Base-by-base conservation (phyloP, 2,329 filamentous ascomycete species). In the Cytospora piceae region DNA sequence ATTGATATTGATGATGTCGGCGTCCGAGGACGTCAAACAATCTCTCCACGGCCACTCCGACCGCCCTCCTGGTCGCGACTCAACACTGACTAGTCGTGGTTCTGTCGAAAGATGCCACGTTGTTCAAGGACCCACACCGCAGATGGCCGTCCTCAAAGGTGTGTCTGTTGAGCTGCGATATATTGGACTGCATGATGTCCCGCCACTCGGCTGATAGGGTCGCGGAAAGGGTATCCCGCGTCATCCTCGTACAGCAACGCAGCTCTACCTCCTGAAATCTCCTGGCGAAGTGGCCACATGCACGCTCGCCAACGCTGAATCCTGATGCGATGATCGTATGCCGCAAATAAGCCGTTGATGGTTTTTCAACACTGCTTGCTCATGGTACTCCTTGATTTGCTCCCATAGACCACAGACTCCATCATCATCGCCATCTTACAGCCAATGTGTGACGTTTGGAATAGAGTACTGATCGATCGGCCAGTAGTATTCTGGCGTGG, bases 371-470 rank as follows among this genome's bases (percentile, higher is more conserved):
- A 20, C 31, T 9, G 39, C 9, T 37, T 37, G 53, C 22, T 37
- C 15, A 20, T 39, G n/a, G n/a, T 37, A 51, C 27, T 22, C 39
- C 52, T 12, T 34, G n/a, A 12, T 31, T 46, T 20, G 42, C 31
- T 51, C 9, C n/a, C 46, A 49, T n/a, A 49, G 4, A 24, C 11
- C n/a, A 49, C 5, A 49, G n/a, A 24, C 1, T 49, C 46, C 12
- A 17, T 27, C 22, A 57, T 29, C 29, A 24, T 39, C 27, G 29
- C 34, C 42, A 37, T 53, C 32, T 14, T 51, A n/a, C 29, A 57
- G 61, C 39, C 53, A 39, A 14, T 7, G 53, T 57, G 20, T 37
- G 39, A 39, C 61, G 61, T 63, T 29, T 57, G 53, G 37, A 14
- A 15, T 17, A 31, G 49, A 51, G 17, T 34, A 12, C n/a, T 37